phyloP scores from a whole-genome alignment of 208 protist species.

The Trypanosoma cruzi region DNA sequence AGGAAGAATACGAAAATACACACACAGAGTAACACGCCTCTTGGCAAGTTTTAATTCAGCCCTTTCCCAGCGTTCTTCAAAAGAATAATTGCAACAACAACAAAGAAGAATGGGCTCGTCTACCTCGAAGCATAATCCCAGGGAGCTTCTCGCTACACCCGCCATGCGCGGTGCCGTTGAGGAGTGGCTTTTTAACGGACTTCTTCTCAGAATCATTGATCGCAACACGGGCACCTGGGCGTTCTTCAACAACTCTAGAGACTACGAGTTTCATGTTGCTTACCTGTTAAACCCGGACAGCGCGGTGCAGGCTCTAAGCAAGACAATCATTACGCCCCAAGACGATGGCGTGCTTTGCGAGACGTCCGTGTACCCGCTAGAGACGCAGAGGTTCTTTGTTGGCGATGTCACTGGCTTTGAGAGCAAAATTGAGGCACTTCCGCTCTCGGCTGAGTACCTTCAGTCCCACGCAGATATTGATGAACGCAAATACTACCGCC shows the following conservation, averaged over 20 bases:
- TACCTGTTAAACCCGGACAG: slow-evolving; percentile 76
- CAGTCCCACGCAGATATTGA: slow-evolving; percentile 56
- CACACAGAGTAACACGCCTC: too few relatives aligned
- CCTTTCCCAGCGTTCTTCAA: neutral
- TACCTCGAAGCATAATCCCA: neutral
- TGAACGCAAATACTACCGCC: slow-evolving; percentile 62
- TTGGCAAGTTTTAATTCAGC: too few relatives aligned
- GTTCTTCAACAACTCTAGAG: slow-evolving; percentile 81
- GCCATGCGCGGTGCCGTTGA: slow-evolving; percentile 24
- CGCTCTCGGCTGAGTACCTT: slow-evolving; percentile 80
- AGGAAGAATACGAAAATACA: too few relatives aligned
- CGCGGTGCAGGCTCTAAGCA: slow-evolving; percentile 37
- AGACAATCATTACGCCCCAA: slow-evolving; percentile 46
- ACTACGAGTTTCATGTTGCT: slow-evolving; percentile 86
- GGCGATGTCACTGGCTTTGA: slow-evolving; percentile 63
- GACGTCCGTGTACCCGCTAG: slow-evolving; percentile 58
- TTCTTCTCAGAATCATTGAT: slow-evolving; percentile 72
- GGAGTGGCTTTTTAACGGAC: slow-evolving; percentile 65
- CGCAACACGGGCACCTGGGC: slow-evolving; percentile 37
- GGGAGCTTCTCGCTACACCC: slow-evolving; percentile 20
- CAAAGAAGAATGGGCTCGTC: neutral
- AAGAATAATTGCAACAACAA: neutral
- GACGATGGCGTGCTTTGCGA: slow-evolving; percentile 77
- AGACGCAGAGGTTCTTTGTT: slow-evolving; percentile 68
- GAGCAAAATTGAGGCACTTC: slow-evolving; percentile 77